Evolutionary conservation across 805 yeast species (phyloP).

Genomic region (Saccharomycopsis olivae): DNA sequence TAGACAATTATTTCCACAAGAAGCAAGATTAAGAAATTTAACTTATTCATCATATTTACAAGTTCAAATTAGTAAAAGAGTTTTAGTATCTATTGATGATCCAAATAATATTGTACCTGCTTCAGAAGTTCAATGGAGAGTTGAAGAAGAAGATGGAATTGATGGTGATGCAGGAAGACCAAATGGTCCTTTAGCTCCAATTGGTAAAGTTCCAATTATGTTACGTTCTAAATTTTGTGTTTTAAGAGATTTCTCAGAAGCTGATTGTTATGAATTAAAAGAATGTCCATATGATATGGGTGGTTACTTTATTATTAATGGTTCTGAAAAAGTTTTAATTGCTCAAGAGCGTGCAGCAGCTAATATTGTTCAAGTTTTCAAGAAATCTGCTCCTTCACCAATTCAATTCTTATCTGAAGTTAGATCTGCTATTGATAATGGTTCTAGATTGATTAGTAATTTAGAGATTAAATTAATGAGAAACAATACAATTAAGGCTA

Average conservation of each 20-base stretch:
- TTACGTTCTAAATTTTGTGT: conserved; percentile 92
- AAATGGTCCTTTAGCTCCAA: conserved; percentile 40
- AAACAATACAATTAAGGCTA: conserved; percentile 86
- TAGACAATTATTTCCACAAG: conserved; percentile 97
- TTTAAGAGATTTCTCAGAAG: conserved; percentile 79
- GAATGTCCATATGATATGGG: conserved; percentile 99
- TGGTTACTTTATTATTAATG: conserved; percentile 96
- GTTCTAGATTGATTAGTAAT: conserved; percentile 87
- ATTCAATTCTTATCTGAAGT: conserved; percentile 94
- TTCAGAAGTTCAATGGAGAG: conserved; percentile 49
- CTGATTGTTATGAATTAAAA: conserved; percentile 87
- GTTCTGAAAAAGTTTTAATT: conserved; percentile 94
- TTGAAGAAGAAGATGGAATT: conserved; percentile 37
- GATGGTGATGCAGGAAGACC: conserved; percentile 32
- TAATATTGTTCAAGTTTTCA: conserved; percentile 95
- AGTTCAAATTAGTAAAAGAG: conserved; percentile 89
- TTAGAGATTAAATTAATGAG: conserved; percentile 90
- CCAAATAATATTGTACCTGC: conserved; percentile 32
- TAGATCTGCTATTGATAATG: conserved; percentile 93
- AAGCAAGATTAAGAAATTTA: conserved; percentile 90
- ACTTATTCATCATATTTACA: conserved; percentile 94
- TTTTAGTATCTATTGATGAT: conserved; percentile 73
- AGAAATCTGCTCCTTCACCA: conserved; percentile 95
- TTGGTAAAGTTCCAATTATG: conserved; percentile 98
- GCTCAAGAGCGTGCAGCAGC: conserved; percentile 99